These are phyloP conservation scores for Agroathelia rolfsii DNA, from an alignment of 1,284 basidiomycete genomes.

Conservation along the genomic window DNA sequence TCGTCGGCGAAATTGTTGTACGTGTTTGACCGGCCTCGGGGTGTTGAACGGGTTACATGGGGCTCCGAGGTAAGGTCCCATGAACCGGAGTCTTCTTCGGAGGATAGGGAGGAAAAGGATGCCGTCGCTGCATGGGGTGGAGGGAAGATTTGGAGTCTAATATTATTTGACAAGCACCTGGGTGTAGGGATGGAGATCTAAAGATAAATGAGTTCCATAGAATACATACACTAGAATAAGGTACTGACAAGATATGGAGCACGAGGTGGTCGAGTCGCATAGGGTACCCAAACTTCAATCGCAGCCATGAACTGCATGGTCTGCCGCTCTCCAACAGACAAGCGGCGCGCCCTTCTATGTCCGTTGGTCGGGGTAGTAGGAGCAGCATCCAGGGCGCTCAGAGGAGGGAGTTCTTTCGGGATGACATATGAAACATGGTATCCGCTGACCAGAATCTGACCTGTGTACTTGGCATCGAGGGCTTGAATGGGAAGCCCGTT, in stretches of 20 bases:
- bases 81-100: slow-evolving; percentile 53
- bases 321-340: slow-evolving; percentile 48
- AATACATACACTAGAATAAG: slow-evolving; percentile 2
- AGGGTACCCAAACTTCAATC: slow-evolving; percentile 66
- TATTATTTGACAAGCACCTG: slow-evolving; percentile 63
- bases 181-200: slow-evolving; percentile 68
- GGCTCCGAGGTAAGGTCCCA: slow-evolving; percentile 76
- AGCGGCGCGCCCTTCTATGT: slow-evolving; percentile 31
- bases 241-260: slow-evolving; percentile 58
- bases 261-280: slow-evolving; percentile 50
- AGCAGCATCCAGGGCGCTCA: slow-evolving; percentile 24
- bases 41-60: slow-evolving; percentile 49
- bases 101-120: slow-evolving; percentile 61
- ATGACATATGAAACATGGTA: slow-evolving; percentile 69
- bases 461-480: slow-evolving; percentile 58
- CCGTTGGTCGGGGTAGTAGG: slow-evolving; percentile 26
- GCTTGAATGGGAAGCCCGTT: slow-evolving; percentile 23
- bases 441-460: slow-evolving; percentile 63
- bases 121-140: slow-evolving; percentile 35
- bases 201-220: slow-evolving; percentile 9
- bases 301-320: slow-evolving; percentile 67
- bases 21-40: slow-evolving; percentile 42
- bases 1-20: slow-evolving; percentile 69
- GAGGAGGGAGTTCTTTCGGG: slow-evolving; percentile 59
- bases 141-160: slow-evolving; percentile 63